Percentiles rank a stretch among this genome's conserved stretches.
phyloP scores from a whole-genome alignment of 1,284 basidiomycete genomes.

The Gomphus sp. region DNA sequence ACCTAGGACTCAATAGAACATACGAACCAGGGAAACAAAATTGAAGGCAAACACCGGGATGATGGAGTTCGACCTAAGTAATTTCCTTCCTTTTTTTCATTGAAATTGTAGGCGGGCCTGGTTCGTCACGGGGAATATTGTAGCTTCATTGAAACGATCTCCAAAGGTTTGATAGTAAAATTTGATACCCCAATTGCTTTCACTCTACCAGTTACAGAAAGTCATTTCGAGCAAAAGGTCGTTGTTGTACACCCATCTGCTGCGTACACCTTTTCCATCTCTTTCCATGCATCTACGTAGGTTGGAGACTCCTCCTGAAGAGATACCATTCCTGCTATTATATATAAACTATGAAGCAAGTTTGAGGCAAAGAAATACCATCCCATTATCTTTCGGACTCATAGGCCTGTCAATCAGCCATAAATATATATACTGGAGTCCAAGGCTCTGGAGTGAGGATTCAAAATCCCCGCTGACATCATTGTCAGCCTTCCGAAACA shows the following conservation, averaged over 20 bases:
- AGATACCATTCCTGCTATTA: conserved; percentile 14
- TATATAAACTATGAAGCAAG: not conserved
- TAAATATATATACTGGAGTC: conserved; percentile 58
- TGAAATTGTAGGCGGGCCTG: conserved; percentile 20
- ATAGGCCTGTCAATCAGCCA: conserved; percentile 64
- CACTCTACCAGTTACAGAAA: conserved; percentile 25
- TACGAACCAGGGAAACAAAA: no score
- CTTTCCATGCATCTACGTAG: conserved; percentile 42
- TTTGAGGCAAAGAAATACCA: conserved; percentile 7
- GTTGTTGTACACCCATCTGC: conserved; percentile 24
- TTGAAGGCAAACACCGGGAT: no score
- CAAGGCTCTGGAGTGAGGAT: conserved; percentile 45
- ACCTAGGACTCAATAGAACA: conserved; percentile 10
- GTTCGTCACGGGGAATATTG: conserved; percentile 40
- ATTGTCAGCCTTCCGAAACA: not conserved
- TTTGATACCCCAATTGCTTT: conserved; percentile 43
- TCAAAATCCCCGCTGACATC: conserved; percentile 46
- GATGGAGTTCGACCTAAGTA: conserved; percentile 31
- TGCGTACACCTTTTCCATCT: conserved; percentile 42
- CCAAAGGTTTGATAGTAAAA: conserved; percentile 33
- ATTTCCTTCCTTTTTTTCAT: not conserved
- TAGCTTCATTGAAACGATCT: conserved; percentile 24
- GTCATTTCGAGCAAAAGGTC: not conserved
- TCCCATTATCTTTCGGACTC: conserved; percentile 14
- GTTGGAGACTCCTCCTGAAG: conserved; percentile 37